Evolutionary conservation across 352 stramenopile genomes (phyloP), one percentile per base, ranked within the genome.

Genomic region (Discostella stelligera): DNA sequence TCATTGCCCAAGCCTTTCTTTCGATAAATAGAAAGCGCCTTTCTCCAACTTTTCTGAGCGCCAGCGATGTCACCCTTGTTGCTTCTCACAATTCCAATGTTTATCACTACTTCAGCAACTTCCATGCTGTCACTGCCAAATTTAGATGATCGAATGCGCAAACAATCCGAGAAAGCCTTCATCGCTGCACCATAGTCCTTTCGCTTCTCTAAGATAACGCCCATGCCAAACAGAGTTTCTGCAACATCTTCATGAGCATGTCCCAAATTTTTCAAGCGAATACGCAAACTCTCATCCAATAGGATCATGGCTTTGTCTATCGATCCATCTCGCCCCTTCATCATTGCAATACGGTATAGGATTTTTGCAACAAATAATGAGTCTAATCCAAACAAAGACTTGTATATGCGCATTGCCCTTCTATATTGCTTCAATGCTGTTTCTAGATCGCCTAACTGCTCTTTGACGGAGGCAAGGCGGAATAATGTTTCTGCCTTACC

Each of bases 261-360:
- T 27, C 78, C 84, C 49, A 90, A 81, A 68, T 87, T 74, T 13
- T 84, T 55, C 70, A 84, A 86, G n/a, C 82, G 71, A 66, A 86
- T 86, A 59, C 82, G 78, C 59, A 88, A 80, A 76, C 74, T 86
- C 61, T 88, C 82, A 72, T 88, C 82, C 64, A 86, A 88, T 21
- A 85, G 59, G 54, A 86, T 67, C 78, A 88, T 86, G 9, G 82
- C 82, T 37, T 86, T 88, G 27, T 86, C 82, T 25, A 84, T 78
- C 54, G 74, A 84, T 54, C 82, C 82, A 68, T 67, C 71, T 49
- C 76, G 64, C 16, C 74, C 82, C 71, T 88, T 85, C 75, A 88
- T 84, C 63, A 86, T 87, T 41, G 76, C 80, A 58, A 87, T 60
- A 60, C 76, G 72, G 30, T 84, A 83, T 5, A 87, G 76, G 49